These are phyloP conservation scores for Pseudocercospora eumusae DNA, from an alignment of 2,329 filamentous ascomycete species.

Conservation along the genomic window DNA sequence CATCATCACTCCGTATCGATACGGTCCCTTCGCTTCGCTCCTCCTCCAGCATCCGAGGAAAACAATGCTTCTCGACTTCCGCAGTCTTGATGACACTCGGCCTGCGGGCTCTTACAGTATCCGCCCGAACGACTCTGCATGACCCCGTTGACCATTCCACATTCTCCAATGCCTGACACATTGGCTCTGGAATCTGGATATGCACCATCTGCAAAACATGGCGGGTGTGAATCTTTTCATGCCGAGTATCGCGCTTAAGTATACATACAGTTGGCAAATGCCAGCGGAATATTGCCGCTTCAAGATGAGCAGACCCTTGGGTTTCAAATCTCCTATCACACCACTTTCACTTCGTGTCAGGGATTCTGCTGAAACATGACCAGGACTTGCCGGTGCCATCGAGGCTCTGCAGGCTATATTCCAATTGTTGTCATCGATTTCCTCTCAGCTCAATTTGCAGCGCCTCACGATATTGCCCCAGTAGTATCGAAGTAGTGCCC, in stretches of 20 bases:
- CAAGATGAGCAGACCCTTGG: neutral
- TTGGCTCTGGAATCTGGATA: neutral
- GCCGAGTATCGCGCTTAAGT: neutral
- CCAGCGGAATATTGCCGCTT: neutral
- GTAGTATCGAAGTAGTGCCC: neutral
- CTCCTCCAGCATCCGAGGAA: neutral
- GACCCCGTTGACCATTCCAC: too few species aligned
- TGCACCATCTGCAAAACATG: neutral
- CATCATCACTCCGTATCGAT: too few species aligned
- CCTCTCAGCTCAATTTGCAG: neutral
- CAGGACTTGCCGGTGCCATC: neutral
- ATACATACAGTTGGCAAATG: too few species aligned
- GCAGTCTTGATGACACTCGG: neutral
- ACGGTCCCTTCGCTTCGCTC: neutral
- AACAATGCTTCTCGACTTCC: neutral
- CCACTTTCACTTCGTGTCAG: neutral
- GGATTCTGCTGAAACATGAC: conserved; percentile 2
- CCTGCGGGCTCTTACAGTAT: neutral
- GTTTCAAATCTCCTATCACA: neutral
- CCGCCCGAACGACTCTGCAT: neutral
- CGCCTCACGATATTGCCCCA: neutral
- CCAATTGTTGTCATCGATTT: conserved; percentile 1
- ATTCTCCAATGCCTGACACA: neutral
- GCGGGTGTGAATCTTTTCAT: neutral
- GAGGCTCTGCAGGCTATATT: conserved; percentile 2